Conservation (phyloP, 78 protist genomes). For the Pigoraptor vietnamica region DNA sequence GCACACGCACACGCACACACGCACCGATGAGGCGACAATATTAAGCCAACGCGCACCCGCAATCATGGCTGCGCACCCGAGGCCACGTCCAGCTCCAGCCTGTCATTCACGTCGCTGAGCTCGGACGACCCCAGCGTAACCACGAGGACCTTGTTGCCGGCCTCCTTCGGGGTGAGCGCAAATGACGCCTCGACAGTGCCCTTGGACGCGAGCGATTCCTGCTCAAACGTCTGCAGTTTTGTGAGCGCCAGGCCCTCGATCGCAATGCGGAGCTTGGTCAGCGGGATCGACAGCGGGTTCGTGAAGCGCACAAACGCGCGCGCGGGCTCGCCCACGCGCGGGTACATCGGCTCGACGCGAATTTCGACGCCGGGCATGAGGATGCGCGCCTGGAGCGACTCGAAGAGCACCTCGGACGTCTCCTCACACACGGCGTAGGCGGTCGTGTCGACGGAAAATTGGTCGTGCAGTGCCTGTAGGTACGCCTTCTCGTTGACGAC, state of each 20-base stretch:
- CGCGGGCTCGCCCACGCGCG: neutral
- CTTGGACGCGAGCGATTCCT: neutral
- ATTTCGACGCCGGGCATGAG: neutral
- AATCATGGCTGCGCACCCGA: neutral
- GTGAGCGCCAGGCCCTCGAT: neutral
- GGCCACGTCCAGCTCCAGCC: neutral
- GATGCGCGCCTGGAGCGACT: neutral
- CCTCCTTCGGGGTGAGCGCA: neutral
- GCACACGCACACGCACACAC: too few relatives aligned
- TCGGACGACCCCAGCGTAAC: neutral
- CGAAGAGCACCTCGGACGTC: neutral
- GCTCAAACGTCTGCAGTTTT: neutral
- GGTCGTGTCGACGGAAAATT: neutral
- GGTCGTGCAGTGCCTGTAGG: neutral
- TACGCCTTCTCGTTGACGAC: neutral
- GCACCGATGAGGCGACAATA: too few relatives aligned
- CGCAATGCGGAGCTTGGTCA: neutral
- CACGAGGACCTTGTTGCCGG: neutral
- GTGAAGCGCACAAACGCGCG: neutral
- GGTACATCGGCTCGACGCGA: neutral
- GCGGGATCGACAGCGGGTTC: neutral
- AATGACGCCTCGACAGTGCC: neutral
- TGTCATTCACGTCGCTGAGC: neutral
- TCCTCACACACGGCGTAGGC: neutral
- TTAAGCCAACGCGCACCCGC: neutral